These are phyloP conservation scores for Phytophthora cactorum DNA, from an alignment of 352 stramenopile genomes.

Conservation along the genomic window DNA sequence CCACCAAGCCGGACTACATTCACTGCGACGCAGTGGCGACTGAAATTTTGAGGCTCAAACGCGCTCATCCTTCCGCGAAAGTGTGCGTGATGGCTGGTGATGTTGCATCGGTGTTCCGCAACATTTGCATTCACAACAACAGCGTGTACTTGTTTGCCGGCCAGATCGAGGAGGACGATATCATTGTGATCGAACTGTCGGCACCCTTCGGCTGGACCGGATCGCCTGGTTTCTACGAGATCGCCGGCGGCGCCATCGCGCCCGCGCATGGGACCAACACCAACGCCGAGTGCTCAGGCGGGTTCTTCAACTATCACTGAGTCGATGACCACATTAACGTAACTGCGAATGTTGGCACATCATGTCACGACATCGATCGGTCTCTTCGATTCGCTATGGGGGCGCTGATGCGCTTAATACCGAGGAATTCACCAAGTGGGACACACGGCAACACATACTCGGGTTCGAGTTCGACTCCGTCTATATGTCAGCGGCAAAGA, in stretches of 20 bases:
- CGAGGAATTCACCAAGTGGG: not conserved
- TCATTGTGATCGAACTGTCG: not conserved
- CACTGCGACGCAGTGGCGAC: too few species aligned
- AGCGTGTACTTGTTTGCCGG: not conserved
- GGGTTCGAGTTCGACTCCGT: not conserved
- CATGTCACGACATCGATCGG: not conserved
- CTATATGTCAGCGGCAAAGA: too few species aligned
- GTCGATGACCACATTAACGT: too few species aligned
- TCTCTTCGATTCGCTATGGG: not conserved
- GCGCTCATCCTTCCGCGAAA: too few species aligned
- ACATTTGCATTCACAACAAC: not conserved
- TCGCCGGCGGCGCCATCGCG: not conserved
- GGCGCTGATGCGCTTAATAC: not conserved
- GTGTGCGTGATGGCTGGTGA: not conserved
- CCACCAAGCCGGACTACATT: not conserved
- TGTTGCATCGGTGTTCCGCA: not conserved
- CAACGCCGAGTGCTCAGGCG: too few species aligned
- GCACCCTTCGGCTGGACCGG: too few species aligned
- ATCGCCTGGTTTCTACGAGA: not conserved
- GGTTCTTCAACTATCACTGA: too few species aligned
- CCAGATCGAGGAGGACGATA: not conserved
- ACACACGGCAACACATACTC: not conserved
- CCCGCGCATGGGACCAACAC: too few species aligned
- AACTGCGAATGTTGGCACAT: too few species aligned
- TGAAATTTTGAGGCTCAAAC: too few species aligned